Evolutionary conservation across 2,329 filamentous ascomycete species (phyloP), one percentile per base, ranked within the genome.

Genomic region (Bipolaris zeicola): DNA sequence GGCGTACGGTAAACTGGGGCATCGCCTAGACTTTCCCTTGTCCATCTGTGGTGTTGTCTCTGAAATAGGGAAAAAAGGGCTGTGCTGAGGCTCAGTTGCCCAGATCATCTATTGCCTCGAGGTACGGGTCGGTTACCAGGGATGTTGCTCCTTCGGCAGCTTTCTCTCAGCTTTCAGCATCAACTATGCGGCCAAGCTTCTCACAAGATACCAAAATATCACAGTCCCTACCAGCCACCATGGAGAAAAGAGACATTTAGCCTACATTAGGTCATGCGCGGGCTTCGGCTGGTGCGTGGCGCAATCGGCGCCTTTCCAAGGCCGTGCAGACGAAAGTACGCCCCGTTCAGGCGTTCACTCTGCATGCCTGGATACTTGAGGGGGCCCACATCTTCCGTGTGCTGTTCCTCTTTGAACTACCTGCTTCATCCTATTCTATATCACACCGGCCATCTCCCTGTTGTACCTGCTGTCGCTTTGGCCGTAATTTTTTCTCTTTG

Each of bases 141-240:
- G 57, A 62, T 44, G 52, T 57, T 55, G 58, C 54, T 58, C 58
- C 57, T 60, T 55, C 60, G 50, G 63, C 56, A 60, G 57, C 49
- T 57, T 53, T 18, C 44, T 50, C 63, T 47, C 33, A 61, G 60
- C 41, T 55, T 46, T 60, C 57, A 56, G 58, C 60, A 46, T 48
- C 39, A 51, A 53, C 14, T 42, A 57, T 42, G 46, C 46, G 50
- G 34, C 42, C 39, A 68, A 63, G 64, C 63, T 60, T 66, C 58
- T 62, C 45, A 58, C 58, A 49, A 52, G 47, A 52, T 31, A 61
- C 61, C 55, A 60, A 62, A 55, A 56, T 59, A 60, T 55, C 44
- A 55, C 34, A 53, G 42, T 42, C 43, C 45, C 43, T 28, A 53
- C 57, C 52, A 66, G 60, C 60, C 58, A 50, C 58, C 42, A 38